Conservation (phyloP, 257 asterid species). For the Perilla frutescens region DNA sequence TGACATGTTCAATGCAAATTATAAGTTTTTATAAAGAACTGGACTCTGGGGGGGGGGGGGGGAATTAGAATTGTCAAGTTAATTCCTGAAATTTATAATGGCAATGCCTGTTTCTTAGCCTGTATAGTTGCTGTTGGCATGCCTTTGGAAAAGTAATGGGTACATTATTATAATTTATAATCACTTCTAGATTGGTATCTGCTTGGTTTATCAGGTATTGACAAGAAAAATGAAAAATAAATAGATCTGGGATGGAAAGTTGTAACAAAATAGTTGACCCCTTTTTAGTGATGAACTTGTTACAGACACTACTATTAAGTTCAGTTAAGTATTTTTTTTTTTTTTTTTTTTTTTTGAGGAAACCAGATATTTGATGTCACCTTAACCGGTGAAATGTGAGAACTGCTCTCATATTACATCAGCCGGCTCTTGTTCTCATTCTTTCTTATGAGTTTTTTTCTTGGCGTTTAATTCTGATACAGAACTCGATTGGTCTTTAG, state of each 20-base stretch:
- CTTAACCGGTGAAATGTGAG: slow-evolving; percentile 10
- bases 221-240: not conserved
- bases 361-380: not conserved
- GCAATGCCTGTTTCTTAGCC: not conserved
- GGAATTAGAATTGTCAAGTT: not conserved
- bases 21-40: not conserved
- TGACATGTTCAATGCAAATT: slow-evolving; percentile 5
- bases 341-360: not conserved
- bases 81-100: not conserved
- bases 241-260: not conserved
- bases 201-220: not conserved
- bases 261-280: not conserved
- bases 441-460: not conserved
- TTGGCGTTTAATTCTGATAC: slow-evolving; percentile 22
- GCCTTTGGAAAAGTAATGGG: too few relatives aligned
- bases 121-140: not conserved
- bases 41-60: not conserved
- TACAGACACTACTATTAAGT: not conserved
- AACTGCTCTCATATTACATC: not conserved
- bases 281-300: not conserved
- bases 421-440: not conserved
- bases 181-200: not conserved
- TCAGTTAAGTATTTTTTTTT: not conserved
- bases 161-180: not conserved
- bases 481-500: slow-evolving; percentile 45